These are phyloP conservation scores for Metarhizium brunneum DNA, from an alignment of 2,329 filamentous ascomycete genomes.

Conservation along the genomic window DNA sequence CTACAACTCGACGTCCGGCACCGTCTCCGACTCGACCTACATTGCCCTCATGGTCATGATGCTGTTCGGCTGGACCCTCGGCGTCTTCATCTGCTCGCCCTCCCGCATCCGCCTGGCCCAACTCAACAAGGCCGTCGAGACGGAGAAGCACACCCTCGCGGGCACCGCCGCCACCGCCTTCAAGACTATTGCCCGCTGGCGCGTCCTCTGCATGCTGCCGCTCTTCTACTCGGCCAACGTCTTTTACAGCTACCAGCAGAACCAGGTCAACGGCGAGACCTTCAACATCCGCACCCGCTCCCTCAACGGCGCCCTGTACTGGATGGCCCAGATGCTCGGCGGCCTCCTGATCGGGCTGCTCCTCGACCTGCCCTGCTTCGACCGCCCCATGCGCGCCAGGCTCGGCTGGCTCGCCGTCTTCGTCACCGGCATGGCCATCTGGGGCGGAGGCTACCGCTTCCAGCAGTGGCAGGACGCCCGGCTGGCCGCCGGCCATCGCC, in stretches of 20 bases:
- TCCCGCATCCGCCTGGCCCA: constrained; percentile 29
- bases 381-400: constrained; percentile 34
- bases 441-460: constrained; percentile 56
- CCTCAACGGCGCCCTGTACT: constrained; percentile 44
- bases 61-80: constrained; percentile 37
- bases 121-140: constrained; percentile 25
- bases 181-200: constrained; percentile 31
- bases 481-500: constrained; percentile 27
- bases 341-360: constrained; percentile 35
- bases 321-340: constrained; percentile 46
- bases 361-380: constrained; percentile 32
- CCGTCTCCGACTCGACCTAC: constrained; percentile 40
- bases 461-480: constrained; percentile 44
- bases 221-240: constrained; percentile 46
- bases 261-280: constrained; percentile 42
- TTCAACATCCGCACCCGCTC: constrained; percentile 46
- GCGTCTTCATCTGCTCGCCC: constrained; percentile 38
- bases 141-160: constrained; percentile 27
- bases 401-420: constrained; percentile 37
- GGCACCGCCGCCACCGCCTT: constrained; percentile 27
- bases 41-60: constrained; percentile 39
- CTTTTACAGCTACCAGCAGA: constrained; percentile 48
- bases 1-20: constrained; percentile 28
- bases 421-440: constrained; percentile 40
- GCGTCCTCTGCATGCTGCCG: constrained; percentile 37